Evolutionary conservation across 108 stramenopile genomes (phyloP).

Genomic region (Skeletonema tropicum): DNA sequence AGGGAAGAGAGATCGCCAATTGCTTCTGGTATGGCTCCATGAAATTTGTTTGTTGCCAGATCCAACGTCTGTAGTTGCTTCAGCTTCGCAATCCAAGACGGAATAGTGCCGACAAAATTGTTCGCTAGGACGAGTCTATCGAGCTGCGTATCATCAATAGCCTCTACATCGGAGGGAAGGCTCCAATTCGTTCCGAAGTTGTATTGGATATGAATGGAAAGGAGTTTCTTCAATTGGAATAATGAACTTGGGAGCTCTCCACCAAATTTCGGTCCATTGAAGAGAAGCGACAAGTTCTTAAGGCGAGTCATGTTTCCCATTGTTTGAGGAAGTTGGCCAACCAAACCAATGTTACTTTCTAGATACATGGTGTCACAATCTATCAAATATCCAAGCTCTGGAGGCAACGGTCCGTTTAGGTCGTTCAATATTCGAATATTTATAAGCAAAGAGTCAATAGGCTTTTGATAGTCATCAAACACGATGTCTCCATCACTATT

Average conservation of each 20-base stretch:
- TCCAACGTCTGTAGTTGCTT: neutral
- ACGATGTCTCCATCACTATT: too few relatives aligned
- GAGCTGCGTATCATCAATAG: neutral
- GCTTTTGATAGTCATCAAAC: too few relatives aligned
- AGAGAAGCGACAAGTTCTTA: neutral
- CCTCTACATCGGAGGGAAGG: neutral
- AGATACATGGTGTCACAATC: neutral
- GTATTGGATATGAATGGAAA: neutral
- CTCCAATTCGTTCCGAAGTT: conserved; percentile 1
- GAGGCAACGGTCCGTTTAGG: conserved; percentile 47
- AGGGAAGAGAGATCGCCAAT: neutral
- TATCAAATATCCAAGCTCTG: conserved; percentile 25
- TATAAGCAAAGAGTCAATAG: too few relatives aligned
- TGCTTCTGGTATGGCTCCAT: neutral
- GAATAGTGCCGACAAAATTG: neutral
- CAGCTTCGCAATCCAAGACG: neutral
- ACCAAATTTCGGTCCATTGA: conserved; percentile 10
- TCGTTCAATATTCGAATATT: conserved; percentile 12
- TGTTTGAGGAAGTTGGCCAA: neutral
- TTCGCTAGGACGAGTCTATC: neutral
- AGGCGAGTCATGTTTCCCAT: neutral
- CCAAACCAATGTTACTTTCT: neutral
- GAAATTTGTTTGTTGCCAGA: neutral
- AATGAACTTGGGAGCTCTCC: conserved; percentile 9
- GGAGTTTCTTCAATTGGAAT: neutral